Evolutionary conservation across 352 stramenopile genomes (phyloP).

Genomic region (Globisporangium parvum): DNA sequence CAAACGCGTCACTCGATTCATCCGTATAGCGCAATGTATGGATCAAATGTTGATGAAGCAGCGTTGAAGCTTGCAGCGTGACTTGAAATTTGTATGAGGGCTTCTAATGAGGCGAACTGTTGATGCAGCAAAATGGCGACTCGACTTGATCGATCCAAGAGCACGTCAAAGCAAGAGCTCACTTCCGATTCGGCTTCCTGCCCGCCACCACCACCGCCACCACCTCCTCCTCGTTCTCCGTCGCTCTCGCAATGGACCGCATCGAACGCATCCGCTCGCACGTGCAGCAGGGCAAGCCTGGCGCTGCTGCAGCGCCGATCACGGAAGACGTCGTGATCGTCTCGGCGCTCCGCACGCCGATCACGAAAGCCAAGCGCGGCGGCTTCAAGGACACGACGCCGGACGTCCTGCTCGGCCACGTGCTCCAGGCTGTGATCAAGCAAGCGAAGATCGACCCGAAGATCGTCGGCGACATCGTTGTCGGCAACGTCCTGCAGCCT

Average conservation of each 20-base stretch:
- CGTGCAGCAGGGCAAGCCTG: constrained; percentile 29
- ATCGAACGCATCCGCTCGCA: constrained; percentile 72
- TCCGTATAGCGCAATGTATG: too few relatives aligned
- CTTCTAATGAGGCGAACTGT: not conserved
- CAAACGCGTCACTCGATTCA: too few relatives aligned
- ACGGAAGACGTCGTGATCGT: constrained; percentile 86
- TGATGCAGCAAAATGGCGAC: not conserved
- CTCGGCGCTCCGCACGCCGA: constrained; percentile 77
- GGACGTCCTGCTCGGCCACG: constrained; percentile 83
- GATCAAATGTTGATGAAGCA: too few relatives aligned
- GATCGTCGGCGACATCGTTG: constrained; percentile 72
- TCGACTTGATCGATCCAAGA: not conserved
- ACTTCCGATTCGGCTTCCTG: not conserved
- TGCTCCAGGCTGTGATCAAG: constrained; percentile 78
- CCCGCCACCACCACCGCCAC: not conserved
- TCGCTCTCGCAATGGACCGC: constrained; percentile 40
- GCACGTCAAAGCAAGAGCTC: not conserved
- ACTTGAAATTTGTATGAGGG: not conserved
- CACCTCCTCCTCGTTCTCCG: not conserved
- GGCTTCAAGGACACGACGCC: constrained; percentile 91
- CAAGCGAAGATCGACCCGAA: constrained; percentile 76
- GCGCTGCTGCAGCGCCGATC: constrained; percentile 10
- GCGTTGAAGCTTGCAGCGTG: not conserved
- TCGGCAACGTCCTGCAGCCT: constrained; percentile 85
- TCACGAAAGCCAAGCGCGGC: constrained; percentile 82